A percentile compares a stretch with the other conserved stretches of the same genome.
Evolutionary conservation across 768 basidiomycete species (phyloP).

Genomic region (Aureoboletus auriporus): DNA sequence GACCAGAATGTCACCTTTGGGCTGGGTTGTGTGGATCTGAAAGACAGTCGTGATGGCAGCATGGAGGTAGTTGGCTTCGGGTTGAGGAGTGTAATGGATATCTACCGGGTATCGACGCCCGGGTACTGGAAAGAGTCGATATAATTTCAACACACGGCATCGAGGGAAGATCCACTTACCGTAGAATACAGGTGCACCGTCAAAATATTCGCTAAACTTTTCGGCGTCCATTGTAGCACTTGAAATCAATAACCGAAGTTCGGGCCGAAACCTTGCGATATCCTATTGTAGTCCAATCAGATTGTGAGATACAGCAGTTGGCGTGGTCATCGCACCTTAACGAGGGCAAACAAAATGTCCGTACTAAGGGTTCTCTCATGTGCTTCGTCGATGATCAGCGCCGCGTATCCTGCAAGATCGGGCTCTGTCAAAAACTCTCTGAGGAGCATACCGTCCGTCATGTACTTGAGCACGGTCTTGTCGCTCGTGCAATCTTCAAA

Average conservation of each 20-base stretch:
- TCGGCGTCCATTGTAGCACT: constrained; percentile 97
- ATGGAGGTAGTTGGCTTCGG: constrained; percentile 98
- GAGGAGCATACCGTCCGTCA: constrained; percentile 99
- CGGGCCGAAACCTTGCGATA: constrained; percentile 94
- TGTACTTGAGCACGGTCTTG: constrained; percentile 98
- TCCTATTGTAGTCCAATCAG: constrained; percentile 51
- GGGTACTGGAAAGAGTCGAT: constrained; percentile 57
- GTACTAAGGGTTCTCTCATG: constrained; percentile 98
- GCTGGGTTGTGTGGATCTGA: constrained; percentile 98
- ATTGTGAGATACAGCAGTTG: constrained; percentile 11
- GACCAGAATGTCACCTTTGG: constrained; percentile 94
- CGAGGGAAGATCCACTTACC: constrained; percentile 43
- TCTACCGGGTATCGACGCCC: constrained; percentile 97
- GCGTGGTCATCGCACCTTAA: constrained; percentile 72
- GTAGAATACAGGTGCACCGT: constrained; percentile 92
- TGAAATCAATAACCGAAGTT: constrained; percentile 89
- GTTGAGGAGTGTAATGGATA: constrained; percentile 98
- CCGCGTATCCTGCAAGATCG: constrained; percentile 91
- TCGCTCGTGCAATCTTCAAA: constrained; percentile 99
- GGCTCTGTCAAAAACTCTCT: constrained; percentile 98
- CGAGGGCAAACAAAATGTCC: constrained; percentile 96
- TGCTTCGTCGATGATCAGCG: constrained; percentile 96
- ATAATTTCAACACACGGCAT: background rate
- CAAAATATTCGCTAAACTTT: constrained; percentile 97
- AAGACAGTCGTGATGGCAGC: constrained; percentile 98